A percentile compares a stretch with the other conserved stretches of the same genome.
Evolutionary conservation across 2,329 filamentous ascomycete genomes (phyloP).

Genomic region (Colletotrichum falcatum): DNA sequence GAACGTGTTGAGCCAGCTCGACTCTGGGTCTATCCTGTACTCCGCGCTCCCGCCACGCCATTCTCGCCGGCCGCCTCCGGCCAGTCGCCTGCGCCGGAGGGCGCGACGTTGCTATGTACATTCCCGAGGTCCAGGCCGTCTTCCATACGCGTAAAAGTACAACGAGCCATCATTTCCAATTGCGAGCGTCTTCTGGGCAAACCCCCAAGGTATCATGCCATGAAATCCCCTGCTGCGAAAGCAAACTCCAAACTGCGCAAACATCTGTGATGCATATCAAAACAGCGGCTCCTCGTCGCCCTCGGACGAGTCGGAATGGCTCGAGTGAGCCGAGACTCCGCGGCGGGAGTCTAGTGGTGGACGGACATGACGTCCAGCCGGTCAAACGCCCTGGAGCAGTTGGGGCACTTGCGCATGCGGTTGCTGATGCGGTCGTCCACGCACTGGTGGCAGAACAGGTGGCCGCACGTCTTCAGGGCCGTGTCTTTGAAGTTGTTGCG

Average conservation of each 20-base stretch:
- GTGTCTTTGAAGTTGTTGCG: conserved; percentile 95
- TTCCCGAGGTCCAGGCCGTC: conserved; percentile 31
- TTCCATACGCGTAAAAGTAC: conserved; percentile 43
- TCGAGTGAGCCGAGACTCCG: conserved; percentile 3
- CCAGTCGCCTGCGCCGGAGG: conserved; percentile 9
- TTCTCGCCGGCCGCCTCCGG: conserved; percentile 7
- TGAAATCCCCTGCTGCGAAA: conserved; percentile 33
- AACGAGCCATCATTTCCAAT: conserved; percentile 41
- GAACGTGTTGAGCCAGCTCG: conserved; percentile 30
- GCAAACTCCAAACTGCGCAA: conserved; percentile 38
- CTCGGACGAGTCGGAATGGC: background rate
- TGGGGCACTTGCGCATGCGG: conserved; percentile 94
- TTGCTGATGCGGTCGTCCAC: conserved; percentile 90
- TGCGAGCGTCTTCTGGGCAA: conserved; percentile 28
- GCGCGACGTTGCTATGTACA: conserved; percentile 39
- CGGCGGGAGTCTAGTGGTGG: conserved; percentile 56
- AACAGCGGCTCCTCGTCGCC: background rate
- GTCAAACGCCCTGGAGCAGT: conserved; percentile 92
- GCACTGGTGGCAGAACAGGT: conserved; percentile 92
- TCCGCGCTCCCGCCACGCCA: conserved; percentile 10
- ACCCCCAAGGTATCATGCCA: conserved; percentile 41
- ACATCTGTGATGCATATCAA: conserved; percentile 24
- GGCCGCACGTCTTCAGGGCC: conserved; percentile 91
- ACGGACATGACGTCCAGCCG: conserved; percentile 87
- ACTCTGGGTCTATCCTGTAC: conserved; percentile 40